Percentiles rank a stretch among this genome's conserved stretches.
phyloP scores from a whole-genome alignment of 331 rosid genomes.

The Arachis monticola region DNA sequence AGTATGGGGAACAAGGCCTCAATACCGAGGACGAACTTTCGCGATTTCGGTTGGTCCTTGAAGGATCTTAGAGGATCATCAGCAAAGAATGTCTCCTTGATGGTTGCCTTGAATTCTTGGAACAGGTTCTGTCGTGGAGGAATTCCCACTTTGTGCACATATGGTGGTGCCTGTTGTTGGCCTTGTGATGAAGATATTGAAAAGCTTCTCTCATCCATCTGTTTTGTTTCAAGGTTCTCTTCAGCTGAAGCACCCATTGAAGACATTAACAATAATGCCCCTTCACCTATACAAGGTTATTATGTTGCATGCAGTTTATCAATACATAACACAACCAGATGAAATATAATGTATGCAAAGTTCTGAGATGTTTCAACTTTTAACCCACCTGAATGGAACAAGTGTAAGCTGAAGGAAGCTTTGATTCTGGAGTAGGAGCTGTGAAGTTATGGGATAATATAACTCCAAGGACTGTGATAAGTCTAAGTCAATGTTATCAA shows the following conservation, averaged over 20 bases:
- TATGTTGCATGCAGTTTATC: constrained; percentile 36
- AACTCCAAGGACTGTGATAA: constrained; percentile 35
- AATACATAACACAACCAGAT: neutral
- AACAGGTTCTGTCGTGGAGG: constrained; percentile 83
- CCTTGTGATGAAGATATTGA: constrained; percentile 37
- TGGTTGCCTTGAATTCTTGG: constrained; percentile 64
- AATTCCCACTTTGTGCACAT: constrained; percentile 72
- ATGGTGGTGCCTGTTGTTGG: constrained; percentile 33
- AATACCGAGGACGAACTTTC: constrained; percentile 64
- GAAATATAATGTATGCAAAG: neutral
- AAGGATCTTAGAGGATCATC: constrained; percentile 90
- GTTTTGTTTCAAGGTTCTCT: constrained; percentile 49
- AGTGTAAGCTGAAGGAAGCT: constrained; percentile 34
- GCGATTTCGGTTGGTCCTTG: constrained; percentile 71
- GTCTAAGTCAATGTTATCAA: constrained; percentile 56
- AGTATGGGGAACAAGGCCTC: constrained; percentile 85
- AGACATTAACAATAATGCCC: constrained; percentile 39
- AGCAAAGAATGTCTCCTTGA: constrained; percentile 88
- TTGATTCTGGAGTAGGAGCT: constrained; percentile 34
- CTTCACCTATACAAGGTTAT: constrained; percentile 40
- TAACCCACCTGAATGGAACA: constrained; percentile 46
- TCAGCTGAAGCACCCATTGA: constrained; percentile 52
- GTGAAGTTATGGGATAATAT: constrained; percentile 52
- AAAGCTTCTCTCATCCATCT: constrained; percentile 46
- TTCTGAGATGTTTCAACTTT: constrained; percentile 23